phyloP scores from a whole-genome alignment of 75 land plant genomes.

The Ceratopteris richardii region DNA sequence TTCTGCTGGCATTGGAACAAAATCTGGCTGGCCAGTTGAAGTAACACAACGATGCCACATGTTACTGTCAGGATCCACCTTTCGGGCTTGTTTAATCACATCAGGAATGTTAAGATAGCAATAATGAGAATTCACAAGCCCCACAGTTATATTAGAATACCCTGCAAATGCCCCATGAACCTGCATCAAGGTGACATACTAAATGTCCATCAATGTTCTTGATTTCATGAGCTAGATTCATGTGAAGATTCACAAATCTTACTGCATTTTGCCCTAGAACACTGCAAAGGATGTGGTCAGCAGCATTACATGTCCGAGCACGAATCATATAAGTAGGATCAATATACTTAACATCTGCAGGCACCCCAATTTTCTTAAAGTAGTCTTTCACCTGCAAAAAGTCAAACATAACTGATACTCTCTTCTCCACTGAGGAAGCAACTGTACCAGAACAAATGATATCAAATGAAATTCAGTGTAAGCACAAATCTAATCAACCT shows the following conservation, averaged over 20 bases:
- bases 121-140: slow-evolving; percentile 91
- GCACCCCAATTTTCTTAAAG: slow-evolving; percentile 52
- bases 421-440: not conserved
- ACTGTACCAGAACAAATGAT: not conserved
- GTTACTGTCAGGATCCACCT: slow-evolving; percentile 82
- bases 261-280: slow-evolving; percentile 99
- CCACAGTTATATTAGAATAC: slow-evolving; percentile 84
- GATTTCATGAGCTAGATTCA: no score
- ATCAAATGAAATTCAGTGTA: no score
- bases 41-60: slow-evolving; percentile 99
- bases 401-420: no score
- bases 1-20: slow-evolving; percentile 9
- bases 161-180: slow-evolving; percentile 99
- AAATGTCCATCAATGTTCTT: no score
- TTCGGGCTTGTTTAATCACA: slow-evolving; percentile 56
- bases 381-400: slow-evolving; percentile 55
- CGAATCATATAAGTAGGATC: slow-evolving; percentile 99
- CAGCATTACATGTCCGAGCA: slow-evolving; percentile 79
- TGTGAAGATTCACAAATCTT: no score
- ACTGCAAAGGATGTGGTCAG: slow-evolving; percentile 85
- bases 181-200: slow-evolving; percentile 28
- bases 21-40: slow-evolving; percentile 97
- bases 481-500: not conserved
- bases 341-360: slow-evolving; percentile 88
- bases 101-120: slow-evolving; percentile 89